Evolutionary conservation across 2,329 filamentous ascomycete species (phyloP).

Genomic region (Xylariaceae sp.): DNA sequence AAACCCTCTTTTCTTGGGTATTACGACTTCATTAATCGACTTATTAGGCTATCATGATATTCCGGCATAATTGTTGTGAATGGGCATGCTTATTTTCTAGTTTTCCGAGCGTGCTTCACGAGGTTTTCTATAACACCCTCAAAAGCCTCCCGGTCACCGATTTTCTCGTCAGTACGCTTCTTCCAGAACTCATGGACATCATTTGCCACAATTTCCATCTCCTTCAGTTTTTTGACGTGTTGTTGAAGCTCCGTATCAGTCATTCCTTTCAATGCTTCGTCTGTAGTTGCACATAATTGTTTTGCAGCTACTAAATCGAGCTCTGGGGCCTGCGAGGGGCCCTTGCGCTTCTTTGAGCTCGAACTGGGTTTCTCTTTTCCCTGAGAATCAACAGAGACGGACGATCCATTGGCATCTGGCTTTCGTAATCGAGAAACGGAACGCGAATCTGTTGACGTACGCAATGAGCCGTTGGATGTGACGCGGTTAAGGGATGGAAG

Average conservation of each 20-base stretch:
- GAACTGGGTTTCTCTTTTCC: slow-evolving; percentile 45
- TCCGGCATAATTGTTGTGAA: slow-evolving; percentile 2
- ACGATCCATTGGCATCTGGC: slow-evolving; percentile 51
- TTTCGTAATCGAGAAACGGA: slow-evolving; percentile 47
- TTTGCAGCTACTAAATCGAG: slow-evolving; percentile 77
- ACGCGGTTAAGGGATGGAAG: slow-evolving; percentile 65
- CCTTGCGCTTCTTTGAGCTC: slow-evolving; percentile 46
- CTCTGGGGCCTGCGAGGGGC: slow-evolving; percentile 66
- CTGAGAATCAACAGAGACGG: slow-evolving; percentile 59
- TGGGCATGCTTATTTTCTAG: slow-evolving; percentile 60
- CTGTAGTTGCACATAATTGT: slow-evolving; percentile 78
- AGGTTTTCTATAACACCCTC: slow-evolving; percentile 96
- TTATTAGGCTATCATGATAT: background rate
- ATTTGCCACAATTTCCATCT: slow-evolving; percentile 67
- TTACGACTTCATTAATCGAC: background rate
- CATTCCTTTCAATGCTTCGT: slow-evolving; percentile 76
- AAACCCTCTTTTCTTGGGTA: background rate
- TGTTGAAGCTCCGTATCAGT: slow-evolving; percentile 71
- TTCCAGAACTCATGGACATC: slow-evolving; percentile 86
- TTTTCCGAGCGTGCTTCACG: slow-evolving; percentile 84
- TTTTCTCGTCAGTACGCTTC: slow-evolving; percentile 77
- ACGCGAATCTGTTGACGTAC: slow-evolving; percentile 54
- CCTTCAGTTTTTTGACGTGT: slow-evolving; percentile 69
- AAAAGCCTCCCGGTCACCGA: slow-evolving; percentile 89
- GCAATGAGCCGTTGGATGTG: slow-evolving; percentile 50